Base-by-base conservation (phyloP, 495 filamentous ascomycete species). In the Aspergillus homomorphus region DNA sequence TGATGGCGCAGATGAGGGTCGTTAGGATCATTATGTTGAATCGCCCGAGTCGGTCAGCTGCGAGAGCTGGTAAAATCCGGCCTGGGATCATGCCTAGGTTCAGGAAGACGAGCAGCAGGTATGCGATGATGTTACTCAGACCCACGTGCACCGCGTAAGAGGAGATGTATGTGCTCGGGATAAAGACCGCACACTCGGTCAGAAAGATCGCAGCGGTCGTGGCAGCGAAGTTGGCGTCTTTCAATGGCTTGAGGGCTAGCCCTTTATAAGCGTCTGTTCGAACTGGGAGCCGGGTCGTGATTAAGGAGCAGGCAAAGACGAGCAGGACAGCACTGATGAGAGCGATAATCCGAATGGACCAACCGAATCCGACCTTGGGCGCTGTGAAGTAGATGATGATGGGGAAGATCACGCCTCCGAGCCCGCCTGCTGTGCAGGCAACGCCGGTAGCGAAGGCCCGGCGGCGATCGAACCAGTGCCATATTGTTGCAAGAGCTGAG, bases 331-430 rank as follows among this genome's bases (percentile, higher is more conserved):
- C 67, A 62, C 79, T 81, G 24, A 92, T 71, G 41, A 92, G 81
- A 0, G 82, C 89, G 15, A 91, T 69, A 59, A 87, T 83, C 10
- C 89, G 82, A 15, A 88, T 84, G 7, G 89, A 78, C 88, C 89
- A 91, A 38, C 76, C 80, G 69, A 87, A 93, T 18, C 89, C 89
- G 33, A 93, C 67, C 9, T 69, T 66, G 3, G 78, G 79, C 33
- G 88, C 80, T 1, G 87, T 78, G 33, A 66, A 70, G 53, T 88
- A 82, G 7, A 92, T 80, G 69, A 89, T 83, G 16, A 89, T 61
- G 0, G 90, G 88, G 66, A 91, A 91, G 56, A 89, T 71, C 28
- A 91, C 80, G 28, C 88, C 90, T 22, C 87, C 89, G 1, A 90
- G 41, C 0, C 85, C 84, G 21, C 88, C 88, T 0, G 84, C 85